Conservation (phyloP, 192 early-diverging fungal species). For the Funneliformis geosporum region DNA sequence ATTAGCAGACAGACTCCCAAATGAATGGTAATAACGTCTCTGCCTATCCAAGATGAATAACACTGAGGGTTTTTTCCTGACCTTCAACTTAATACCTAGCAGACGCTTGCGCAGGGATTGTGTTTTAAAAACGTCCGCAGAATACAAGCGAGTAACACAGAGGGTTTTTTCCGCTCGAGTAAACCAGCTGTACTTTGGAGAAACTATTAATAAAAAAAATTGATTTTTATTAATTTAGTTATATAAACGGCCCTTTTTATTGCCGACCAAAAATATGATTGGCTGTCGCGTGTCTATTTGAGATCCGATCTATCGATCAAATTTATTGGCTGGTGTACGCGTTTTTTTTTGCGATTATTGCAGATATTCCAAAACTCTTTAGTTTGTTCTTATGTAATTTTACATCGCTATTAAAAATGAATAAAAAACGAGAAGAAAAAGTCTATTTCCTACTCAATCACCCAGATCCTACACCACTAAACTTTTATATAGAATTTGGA, state of each 20-base stretch:
- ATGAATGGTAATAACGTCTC: not conserved
- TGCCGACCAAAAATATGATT: conserved; percentile 8
- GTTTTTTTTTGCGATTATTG: not conserved
- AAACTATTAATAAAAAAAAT: conserved; percentile 6
- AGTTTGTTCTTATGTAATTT: not conserved
- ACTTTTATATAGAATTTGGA: conserved; percentile 23
- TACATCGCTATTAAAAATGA: not conserved
- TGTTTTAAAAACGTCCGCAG: conserved; percentile 33
- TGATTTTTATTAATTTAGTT: too few species aligned
- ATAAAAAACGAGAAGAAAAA: not conserved
- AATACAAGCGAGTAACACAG: conserved; percentile 32
- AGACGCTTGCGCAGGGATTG: conserved; percentile 35
- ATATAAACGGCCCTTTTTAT: conserved; percentile 15
- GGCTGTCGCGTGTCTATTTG: too few species aligned
- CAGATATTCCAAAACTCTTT: not conserved
- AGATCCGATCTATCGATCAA: too few species aligned
- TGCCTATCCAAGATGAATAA: conserved; percentile 29
- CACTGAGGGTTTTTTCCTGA: conserved; percentile 16
- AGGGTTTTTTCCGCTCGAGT: conserved; percentile 32
- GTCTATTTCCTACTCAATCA: not conserved
- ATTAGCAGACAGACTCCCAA: conserved; percentile 9
- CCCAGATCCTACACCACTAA: conserved; percentile 14
- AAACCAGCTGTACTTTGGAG: conserved; percentile 25
- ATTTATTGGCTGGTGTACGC: not conserved
- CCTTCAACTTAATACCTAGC: conserved; percentile 33